Evolutionary conservation across 257 asterid genomes (phyloP), one percentile per base, ranked within the genome.

Genomic region (Pogostemon cablin): DNA sequence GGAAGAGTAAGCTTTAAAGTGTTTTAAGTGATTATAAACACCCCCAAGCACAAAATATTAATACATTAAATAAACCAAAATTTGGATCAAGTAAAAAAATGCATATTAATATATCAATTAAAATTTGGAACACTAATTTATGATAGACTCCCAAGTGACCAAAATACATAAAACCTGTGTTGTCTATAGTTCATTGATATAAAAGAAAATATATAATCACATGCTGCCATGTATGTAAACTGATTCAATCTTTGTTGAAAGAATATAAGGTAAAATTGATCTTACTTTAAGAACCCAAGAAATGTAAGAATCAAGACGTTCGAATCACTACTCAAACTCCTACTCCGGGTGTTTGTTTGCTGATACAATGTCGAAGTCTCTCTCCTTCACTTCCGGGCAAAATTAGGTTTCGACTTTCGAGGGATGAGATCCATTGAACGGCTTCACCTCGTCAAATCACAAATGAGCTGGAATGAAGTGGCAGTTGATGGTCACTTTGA

Each of bases 311-410:
- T 66, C 17, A 73, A 79, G 69, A 69, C 67, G 72, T 56, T 65
- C 40, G 43, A 75, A 72, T 77, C 80, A 69, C 79, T 79, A 80
- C 81, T 82, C 77, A 80, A 73, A 74, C 53, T 70, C 77, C 83
- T 75, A 78, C 78, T 75, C 63, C 55, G 37, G 67, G 78, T 57
- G 59, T 68, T 58, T 68, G 73, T 68, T 75, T 80, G 75, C 78
- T 67, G 82, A 80, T 74, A 81, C 80, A 68, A 20, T 69, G 79
- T 71, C 65, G 78, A 80, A 61, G 75, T 82, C 80, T 75, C 71
- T 62, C 69, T 65, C 69, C 72, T 69, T 15, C 69, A 78, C 65
- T 66, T 74, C 77, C 63, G 62, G 72, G 65, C 53, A 84, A 81
- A 81, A 65, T 72, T 70, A 61, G 49, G 70, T 40, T 69, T 74